These are phyloP conservation scores for Blepharisma japonicum DNA, from an alignment of 73 alveolate genomes.

Conservation along the genomic window DNA sequence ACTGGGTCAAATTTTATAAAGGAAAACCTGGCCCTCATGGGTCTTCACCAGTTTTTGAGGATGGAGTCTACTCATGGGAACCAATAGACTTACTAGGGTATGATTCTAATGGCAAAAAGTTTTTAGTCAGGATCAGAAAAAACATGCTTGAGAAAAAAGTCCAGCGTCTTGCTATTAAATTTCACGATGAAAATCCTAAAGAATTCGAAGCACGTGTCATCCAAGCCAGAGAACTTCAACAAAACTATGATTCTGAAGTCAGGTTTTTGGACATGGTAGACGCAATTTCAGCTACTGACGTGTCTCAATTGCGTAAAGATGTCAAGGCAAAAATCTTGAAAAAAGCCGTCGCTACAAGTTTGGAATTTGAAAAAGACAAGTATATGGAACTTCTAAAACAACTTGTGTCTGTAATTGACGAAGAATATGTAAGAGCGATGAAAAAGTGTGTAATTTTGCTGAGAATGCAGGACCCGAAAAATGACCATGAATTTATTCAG, in stretches of 20 bases:
- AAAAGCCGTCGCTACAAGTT: constrained; percentile 49
- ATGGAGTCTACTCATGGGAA: constrained; percentile 85
- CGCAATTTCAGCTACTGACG: constrained; percentile 78
- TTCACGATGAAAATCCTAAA: constrained; percentile 79
- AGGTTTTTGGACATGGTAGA: constrained; percentile 82
- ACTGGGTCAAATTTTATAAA: constrained; percentile 81
- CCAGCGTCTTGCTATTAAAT: constrained; percentile 77
- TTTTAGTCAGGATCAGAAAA: constrained; percentile 69
- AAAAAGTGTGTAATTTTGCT: constrained; percentile 81
- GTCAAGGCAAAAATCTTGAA: constrained; percentile 50
- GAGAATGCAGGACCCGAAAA: constrained; percentile 86
- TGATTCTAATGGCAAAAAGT: constrained; percentile 75
- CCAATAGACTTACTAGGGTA: constrained; percentile 80
- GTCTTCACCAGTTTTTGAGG: constrained; percentile 83
- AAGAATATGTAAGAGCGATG: constrained; percentile 89
- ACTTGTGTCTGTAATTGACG: constrained; percentile 69
- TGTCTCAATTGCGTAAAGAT: constrained; percentile 74
- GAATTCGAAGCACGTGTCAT: constrained; percentile 53
- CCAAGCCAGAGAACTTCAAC: constrained; percentile 46
- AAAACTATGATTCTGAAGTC: constrained; percentile 82
- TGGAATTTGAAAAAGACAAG: constrained; percentile 35
- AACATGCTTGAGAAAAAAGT: constrained; percentile 80
- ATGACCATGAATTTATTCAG: constrained; percentile 64
- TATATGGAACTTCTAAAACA: constrained; percentile 63
- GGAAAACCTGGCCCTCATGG: constrained; percentile 88